A percentile compares a stretch with the other conserved stretches of the same genome.
phyloP scores from a whole-genome alignment of 306 rosid species.

The Oxytropis ochrocephala region DNA sequence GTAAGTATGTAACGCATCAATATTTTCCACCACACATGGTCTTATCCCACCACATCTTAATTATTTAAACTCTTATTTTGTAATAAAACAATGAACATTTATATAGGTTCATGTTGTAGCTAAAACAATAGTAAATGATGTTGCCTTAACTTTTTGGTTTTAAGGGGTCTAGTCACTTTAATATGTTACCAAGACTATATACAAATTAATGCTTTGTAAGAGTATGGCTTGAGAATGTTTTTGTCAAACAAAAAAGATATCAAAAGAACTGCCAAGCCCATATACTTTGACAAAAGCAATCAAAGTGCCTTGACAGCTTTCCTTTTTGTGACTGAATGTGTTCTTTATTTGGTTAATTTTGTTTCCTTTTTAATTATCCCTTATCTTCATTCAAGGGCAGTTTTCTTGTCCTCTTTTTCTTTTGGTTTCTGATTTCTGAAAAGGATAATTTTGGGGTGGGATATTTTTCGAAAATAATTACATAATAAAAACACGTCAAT shows the following conservation, averaged over 20 bases:
- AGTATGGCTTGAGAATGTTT: conserved; percentile 31
- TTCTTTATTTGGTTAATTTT: conserved; percentile 19
- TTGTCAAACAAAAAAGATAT: conserved; percentile 20
- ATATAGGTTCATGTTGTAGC: neutral
- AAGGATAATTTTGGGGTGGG: neutral
- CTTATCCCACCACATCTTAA: neutral
- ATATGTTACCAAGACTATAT: conserved; percentile 23
- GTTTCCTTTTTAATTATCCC: conserved; percentile 19
- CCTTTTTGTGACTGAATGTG: conserved; percentile 26
- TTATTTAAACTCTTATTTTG: neutral
- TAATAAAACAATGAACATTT: neutral
- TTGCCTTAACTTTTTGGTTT: conserved; percentile 34
- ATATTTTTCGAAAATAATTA: neutral
- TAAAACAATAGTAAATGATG: conserved; percentile 18
- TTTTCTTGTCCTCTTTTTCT: neutral
- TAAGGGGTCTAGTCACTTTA: conserved; percentile 32
- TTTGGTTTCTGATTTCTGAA: neutral
- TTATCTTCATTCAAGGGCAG: conserved; percentile 14
- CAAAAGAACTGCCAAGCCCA: conserved; percentile 15
- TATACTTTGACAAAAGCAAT: conserved; percentile 38
- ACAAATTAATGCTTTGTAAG: conserved; percentile 7
- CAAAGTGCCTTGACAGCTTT: conserved; percentile 45
- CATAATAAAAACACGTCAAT: neutral
- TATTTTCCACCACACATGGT: neutral
- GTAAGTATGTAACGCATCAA: neutral